A percentile compares a stretch with the other conserved stretches of the same genome.
These are phyloP conservation scores for Camelina neglecta DNA, from an alignment of 345 rosid genomes.

Conservation along the genomic window DNA sequence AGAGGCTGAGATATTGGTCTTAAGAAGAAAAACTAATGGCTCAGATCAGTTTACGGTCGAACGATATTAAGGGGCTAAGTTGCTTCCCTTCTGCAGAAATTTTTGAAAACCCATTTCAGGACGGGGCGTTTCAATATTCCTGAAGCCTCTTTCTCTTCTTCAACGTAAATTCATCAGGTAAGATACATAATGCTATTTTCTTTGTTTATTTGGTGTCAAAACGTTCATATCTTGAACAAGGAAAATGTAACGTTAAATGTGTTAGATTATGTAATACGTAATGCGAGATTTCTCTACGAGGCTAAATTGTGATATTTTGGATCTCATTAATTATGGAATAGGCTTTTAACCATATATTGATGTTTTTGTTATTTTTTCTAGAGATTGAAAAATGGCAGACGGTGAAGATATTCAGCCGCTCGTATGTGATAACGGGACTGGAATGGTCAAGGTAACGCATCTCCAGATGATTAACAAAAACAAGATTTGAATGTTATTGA, in stretches of 20 bases:
- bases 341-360: not conserved
- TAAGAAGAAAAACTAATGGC: slow-evolving; percentile 34
- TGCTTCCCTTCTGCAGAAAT: slow-evolving; percentile 24
- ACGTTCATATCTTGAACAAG: not conserved
- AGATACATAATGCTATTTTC: not conserved
- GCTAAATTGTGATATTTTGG: not conserved
- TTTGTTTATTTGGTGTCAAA: not conserved
- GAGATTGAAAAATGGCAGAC: slow-evolving; percentile 57
- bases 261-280: not conserved
- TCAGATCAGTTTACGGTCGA: slow-evolving; percentile 12
- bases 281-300: not conserved
- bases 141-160: slow-evolving; percentile 24
- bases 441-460: slow-evolving; percentile 65
- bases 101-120: slow-evolving; percentile 25
- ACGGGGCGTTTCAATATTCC: not conserved
- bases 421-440: slow-evolving; percentile 69
- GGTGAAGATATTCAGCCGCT: slow-evolving; percentile 72
- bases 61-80: slow-evolving; percentile 36
- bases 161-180: slow-evolving; percentile 33
- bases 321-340: not conserved
- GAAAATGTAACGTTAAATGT: not conserved
- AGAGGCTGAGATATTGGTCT: slow-evolving; percentile 35
- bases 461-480: not conserved
- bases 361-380: not conserved
- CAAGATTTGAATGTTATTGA: not conserved